A percentile compares a stretch with the other conserved stretches of the same genome.
Conservation (phyloP, 208 protist species). For the Wallacemonas sp. region DNA sequence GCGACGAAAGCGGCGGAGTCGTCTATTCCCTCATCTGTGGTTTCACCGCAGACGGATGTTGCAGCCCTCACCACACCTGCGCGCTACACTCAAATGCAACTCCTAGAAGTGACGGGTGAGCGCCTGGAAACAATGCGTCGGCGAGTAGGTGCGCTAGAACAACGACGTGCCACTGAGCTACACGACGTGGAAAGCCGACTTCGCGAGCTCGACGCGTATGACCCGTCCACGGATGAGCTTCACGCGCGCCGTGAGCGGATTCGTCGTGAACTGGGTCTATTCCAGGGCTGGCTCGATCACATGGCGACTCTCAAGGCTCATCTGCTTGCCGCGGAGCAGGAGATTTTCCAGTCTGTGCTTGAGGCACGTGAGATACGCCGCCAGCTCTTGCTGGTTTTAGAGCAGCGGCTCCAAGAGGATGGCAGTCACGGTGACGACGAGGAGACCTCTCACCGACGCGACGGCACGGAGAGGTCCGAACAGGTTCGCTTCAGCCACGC, state of each 20-base stretch:
- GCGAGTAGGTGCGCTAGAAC: constrained; percentile 34
- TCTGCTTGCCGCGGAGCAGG: constrained; percentile 19
- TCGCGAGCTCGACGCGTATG: constrained; percentile 36
- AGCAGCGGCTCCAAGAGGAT: constrained; percentile 25
- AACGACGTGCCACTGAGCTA: constrained; percentile 30
- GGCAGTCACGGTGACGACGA: neutral
- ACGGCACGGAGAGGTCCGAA: neutral
- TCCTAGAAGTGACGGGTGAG: constrained; percentile 32
- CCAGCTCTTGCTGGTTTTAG: constrained; percentile 32
- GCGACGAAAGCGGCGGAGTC: neutral
- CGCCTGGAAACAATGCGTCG: constrained; percentile 33
- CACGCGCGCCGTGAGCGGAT: constrained; percentile 17
- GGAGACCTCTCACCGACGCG: neutral
- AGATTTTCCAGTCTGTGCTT: constrained; percentile 30
- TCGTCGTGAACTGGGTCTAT: constrained; percentile 21
- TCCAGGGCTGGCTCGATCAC: constrained; percentile 22
- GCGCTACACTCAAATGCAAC: constrained; percentile 34
- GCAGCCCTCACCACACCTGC: constrained; percentile 27
- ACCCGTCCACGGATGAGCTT: constrained; percentile 36
- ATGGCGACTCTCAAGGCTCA: constrained; percentile 2
- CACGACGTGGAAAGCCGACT: constrained; percentile 22
- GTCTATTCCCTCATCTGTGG: neutral
- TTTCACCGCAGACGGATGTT: neutral
- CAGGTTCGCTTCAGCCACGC: constrained; percentile 6
- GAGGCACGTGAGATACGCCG: constrained; percentile 25